phyloP scores from a whole-genome alignment of 169 alveolate species.

The Babesia bovis region DNA sequence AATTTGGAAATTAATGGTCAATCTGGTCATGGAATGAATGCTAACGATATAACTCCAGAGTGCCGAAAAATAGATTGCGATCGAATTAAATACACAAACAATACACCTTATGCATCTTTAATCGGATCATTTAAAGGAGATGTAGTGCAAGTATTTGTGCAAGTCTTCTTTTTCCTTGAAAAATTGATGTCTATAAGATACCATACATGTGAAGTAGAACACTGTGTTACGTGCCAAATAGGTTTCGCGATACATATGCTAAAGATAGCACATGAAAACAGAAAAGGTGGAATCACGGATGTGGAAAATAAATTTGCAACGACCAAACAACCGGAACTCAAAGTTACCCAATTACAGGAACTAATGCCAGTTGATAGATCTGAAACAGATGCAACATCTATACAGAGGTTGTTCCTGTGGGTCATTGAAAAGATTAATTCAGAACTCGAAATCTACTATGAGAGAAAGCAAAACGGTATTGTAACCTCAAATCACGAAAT shows the following conservation, averaged over 20 bases:
- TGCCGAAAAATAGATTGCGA: constrained; percentile 18
- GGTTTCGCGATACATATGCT: constrained; percentile 60
- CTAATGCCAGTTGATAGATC: constrained; percentile 57
- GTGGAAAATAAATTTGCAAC: not conserved
- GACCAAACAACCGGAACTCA: constrained; percentile 14
- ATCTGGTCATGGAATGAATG: not conserved
- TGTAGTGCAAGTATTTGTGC: constrained; percentile 57
- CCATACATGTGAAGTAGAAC: constrained; percentile 54
- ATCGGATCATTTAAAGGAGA: constrained; percentile 59
- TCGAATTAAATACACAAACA: constrained; percentile 7
- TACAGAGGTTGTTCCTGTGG: constrained; percentile 52
- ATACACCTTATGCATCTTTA: constrained; percentile 53
- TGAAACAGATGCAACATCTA: constrained; percentile 30
- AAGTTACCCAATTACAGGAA: constrained; percentile 54
- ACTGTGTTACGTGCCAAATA: constrained; percentile 63
- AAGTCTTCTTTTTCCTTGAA: constrained; percentile 59
- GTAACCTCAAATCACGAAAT: not conserved
- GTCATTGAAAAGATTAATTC: constrained; percentile 53
- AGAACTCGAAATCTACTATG: constrained; percentile 47
- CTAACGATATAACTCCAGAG: constrained; percentile 11
- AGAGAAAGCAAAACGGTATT: not conserved
- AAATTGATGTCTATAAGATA: constrained; percentile 37
- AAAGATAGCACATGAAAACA: constrained; percentile 45
- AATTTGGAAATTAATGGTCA: constrained; percentile 11
- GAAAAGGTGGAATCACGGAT: constrained; percentile 19